phyloP scores from a whole-genome alignment of 2,329 filamentous ascomycete species.

The Penicillium vulpinum region DNA sequence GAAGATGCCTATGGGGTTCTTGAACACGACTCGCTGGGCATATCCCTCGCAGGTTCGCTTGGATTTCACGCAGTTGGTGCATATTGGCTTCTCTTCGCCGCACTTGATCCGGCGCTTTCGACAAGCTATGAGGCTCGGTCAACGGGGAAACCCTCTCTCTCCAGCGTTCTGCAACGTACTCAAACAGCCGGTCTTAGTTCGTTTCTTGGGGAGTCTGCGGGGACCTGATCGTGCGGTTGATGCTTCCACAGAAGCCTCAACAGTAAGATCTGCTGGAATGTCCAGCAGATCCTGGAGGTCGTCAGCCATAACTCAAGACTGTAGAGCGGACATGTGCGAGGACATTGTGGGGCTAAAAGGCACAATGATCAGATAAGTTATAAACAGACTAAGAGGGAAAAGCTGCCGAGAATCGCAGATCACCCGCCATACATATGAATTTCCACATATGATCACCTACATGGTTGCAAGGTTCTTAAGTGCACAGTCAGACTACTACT shows the following conservation, averaged over 20 bases:
- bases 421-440: constrained; percentile 5
- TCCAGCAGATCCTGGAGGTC: constrained; percentile 1
- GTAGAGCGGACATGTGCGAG: neutral
- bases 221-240: constrained; percentile 18
- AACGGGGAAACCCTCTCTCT: constrained; percentile 5
- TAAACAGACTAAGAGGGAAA: constrained; percentile 3
- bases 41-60: constrained; percentile 49
- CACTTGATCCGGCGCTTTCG: constrained; percentile 95
- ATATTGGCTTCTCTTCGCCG: constrained; percentile 69
- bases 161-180: constrained; percentile 59
- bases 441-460: neutral
- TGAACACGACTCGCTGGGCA: constrained; percentile 44
- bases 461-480: neutral
- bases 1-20: constrained; percentile 40
- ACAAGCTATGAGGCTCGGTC: constrained; percentile 63
- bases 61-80: constrained; percentile 50
- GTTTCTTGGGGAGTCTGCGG: constrained; percentile 54
- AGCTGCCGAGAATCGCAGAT: constrained; percentile 10
- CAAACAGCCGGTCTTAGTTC: constrained; percentile 90
- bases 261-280: neutral
- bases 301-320: neutral
- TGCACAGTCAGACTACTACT: neutral
- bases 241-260: constrained; percentile 11
- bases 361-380: neutral
- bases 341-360: constrained; percentile 4